Evolutionary conservation across 2,329 filamentous ascomycete species (phyloP), one percentile per base, ranked within the genome.

Genomic region (Didymella sp.): DNA sequence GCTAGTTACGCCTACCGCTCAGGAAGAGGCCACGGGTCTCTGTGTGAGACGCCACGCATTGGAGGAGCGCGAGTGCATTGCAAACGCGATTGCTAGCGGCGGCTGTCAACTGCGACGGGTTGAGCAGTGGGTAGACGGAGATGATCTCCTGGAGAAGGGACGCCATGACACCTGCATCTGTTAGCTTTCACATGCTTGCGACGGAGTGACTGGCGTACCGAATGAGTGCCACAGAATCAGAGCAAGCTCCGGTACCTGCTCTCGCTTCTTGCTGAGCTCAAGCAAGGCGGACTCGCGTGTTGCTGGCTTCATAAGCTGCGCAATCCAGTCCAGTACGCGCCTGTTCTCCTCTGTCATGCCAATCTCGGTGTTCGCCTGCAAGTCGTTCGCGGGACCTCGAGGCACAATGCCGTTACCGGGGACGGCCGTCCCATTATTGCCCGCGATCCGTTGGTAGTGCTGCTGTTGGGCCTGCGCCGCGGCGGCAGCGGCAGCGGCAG

Each of bases 171-270:
- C 93, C 92, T 96, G 63, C 12, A 21, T 24, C 58, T 60, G 59
- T 70, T 61, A 73, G 61, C 63, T 25, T 4, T 21, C 11, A 12
- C 12, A 6, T 6, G 19, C 13, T 24, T 12, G 21, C 15, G 27
- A 2, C 11, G 6, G 85, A 96, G 92, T 93, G 72, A 96, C 27
- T 2, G 12, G 4, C 55, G 44, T 85, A 96, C 94, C 95, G 73
- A 97, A 98, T 3, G 94, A 98, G 78, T 99, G 95, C 95, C 95
- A 99, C 60, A 99, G 82, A 60, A 99, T 96, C 69, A 99, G 82
- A 43, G 95, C 95, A 58, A 99, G 82, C 80, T 99, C 95, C 0
- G 95, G 94, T 15, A 99, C 95, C 78, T 98, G 95, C 79, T 99
- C 95, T 55, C 95, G 84, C 85, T 99, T 99, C 83, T 99, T 99